Base-by-base conservation (phyloP, 2,329 filamentous ascomycete genomes). In the Cyphellophora attinorum region DNA sequence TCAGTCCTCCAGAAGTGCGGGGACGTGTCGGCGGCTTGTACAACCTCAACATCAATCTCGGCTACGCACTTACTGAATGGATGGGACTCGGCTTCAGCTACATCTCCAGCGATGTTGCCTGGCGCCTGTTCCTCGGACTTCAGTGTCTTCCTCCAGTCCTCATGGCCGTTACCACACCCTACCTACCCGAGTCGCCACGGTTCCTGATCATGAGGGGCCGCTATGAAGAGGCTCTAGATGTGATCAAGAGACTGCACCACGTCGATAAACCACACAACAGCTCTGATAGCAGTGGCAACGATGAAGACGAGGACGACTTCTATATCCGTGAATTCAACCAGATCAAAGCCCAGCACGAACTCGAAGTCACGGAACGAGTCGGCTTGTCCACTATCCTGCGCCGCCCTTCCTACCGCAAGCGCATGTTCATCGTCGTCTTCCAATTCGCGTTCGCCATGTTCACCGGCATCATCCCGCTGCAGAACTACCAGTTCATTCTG, bases 101-200 rank as follows among this genome's bases (percentile, higher is more conserved):
- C 19, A 29, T 37, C 17, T 19, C 6, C 5, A n/a, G 13, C 13
- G 29, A 40, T 15, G n/a, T 33, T 30, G n/a, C 34, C n/a, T 40
- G 33, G 33, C 28, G 37, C 5, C 18, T 37, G 11, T 23, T 40
- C 11, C 11, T 40, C 14, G 37, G 33, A 8, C 18, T 31, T 11
- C 37, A 40, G 27, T 23, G 17, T 16, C 5, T 40, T 12, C 29
- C 36, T 5, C 19, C 19, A 3, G 11, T 23, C 2, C n/a, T 33
- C 6, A 40, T 40, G 33, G 13, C 27, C 12, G 16, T 40, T 23
- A 27, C 40, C 16, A 37, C 50, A 12, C 29, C 35, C 2, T 51
- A 46, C 31, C 46, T 51, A 21, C 49, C 49, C 6, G 48, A 51
- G 37, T 49, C 44, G 1, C 49, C 48, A 5, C 37, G 47, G 11